These are phyloP conservation scores for Epichloe uncinata DNA, from an alignment of 2,329 filamentous ascomycete species.

Conservation along the genomic window DNA sequence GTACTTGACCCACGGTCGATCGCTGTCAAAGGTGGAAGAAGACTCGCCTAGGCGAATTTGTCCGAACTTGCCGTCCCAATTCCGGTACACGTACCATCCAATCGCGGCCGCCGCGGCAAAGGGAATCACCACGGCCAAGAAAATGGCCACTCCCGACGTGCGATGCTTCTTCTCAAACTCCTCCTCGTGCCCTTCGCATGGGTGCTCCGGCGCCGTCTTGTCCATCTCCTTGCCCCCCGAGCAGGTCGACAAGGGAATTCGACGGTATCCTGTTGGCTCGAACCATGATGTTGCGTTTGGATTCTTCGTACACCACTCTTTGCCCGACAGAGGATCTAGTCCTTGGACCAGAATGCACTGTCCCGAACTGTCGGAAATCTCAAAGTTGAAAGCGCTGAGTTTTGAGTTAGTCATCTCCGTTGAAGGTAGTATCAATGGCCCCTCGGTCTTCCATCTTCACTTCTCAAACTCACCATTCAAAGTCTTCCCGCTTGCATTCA, in stretches of 20 bases:
- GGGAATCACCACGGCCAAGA: slow-evolving; percentile 73
- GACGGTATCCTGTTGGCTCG: slow-evolving; percentile 76
- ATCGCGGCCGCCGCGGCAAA: slow-evolving; percentile 55
- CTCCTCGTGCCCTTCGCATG: slow-evolving; percentile 68
- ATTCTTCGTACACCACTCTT: slow-evolving; percentile 42
- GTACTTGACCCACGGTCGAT: slow-evolving; percentile 67
- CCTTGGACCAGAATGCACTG: slow-evolving; percentile 68
- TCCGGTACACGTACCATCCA: slow-evolving; percentile 75
- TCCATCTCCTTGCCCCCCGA: slow-evolving; percentile 62
- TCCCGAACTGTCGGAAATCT: slow-evolving; percentile 58
- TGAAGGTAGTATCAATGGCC: slow-evolving; percentile 13
- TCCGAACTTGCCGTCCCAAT: slow-evolving; percentile 84
- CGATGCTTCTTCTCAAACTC: slow-evolving; percentile 64
- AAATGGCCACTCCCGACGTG: slow-evolving; percentile 59
- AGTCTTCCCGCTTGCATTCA: slow-evolving; percentile 72
- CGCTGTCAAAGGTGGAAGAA: slow-evolving; percentile 43
- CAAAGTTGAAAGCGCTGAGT: slow-evolving; percentile 79
- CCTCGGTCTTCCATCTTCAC: neutral
- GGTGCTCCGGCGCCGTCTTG: slow-evolving; percentile 37
- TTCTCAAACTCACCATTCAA: slow-evolving; percentile 57
- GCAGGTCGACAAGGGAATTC: slow-evolving; percentile 83
- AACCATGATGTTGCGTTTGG: slow-evolving; percentile 65
- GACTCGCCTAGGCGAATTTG: slow-evolving; percentile 78
- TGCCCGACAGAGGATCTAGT: slow-evolving; percentile 42
- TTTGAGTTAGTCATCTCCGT: neutral